Evolutionary conservation across 345 rosid species (phyloP).

Genomic region (Sisymbrium altissimum): DNA sequence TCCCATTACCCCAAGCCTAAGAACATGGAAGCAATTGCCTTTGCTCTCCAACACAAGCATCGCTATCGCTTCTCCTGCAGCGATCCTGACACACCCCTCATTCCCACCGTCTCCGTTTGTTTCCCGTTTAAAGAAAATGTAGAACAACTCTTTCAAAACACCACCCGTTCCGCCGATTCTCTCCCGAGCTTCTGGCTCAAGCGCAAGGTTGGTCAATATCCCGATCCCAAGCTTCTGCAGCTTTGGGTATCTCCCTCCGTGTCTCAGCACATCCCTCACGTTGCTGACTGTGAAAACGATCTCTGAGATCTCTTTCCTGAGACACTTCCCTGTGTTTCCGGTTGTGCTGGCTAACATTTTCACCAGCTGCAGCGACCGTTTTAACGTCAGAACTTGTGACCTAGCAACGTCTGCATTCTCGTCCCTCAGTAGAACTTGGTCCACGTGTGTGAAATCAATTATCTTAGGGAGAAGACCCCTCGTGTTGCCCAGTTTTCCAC

Average conservation of each 20-base stretch:
- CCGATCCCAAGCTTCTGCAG: constrained; percentile 75
- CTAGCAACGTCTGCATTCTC: constrained; percentile 34
- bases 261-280: constrained; percentile 64
- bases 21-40: constrained; percentile 59
- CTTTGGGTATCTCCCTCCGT: constrained; percentile 60
- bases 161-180: constrained; percentile 87
- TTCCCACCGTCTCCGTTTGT: constrained; percentile 26
- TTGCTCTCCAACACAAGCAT: constrained; percentile 81
- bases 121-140: constrained; percentile 57
- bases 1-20: constrained; percentile 48
- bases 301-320: constrained; percentile 82
- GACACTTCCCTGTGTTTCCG: constrained; percentile 66
- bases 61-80: constrained; percentile 88
- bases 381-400: constrained; percentile 61
- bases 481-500: constrained; percentile 91
- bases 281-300: constrained; percentile 82
- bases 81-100: constrained; percentile 51
- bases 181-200: constrained; percentile 70
- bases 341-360: constrained; percentile 80
- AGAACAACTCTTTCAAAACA: constrained; percentile 68
- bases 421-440: constrained; percentile 48
- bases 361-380: constrained; percentile 74
- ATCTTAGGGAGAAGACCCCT: constrained; percentile 85
- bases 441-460: constrained; percentile 70
- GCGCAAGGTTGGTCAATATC: constrained; percentile 64